Evolutionary conservation across 305 asterid genomes (phyloP), one percentile per base, ranked within the genome.

Genomic region (Fraxinus albicans): DNA sequence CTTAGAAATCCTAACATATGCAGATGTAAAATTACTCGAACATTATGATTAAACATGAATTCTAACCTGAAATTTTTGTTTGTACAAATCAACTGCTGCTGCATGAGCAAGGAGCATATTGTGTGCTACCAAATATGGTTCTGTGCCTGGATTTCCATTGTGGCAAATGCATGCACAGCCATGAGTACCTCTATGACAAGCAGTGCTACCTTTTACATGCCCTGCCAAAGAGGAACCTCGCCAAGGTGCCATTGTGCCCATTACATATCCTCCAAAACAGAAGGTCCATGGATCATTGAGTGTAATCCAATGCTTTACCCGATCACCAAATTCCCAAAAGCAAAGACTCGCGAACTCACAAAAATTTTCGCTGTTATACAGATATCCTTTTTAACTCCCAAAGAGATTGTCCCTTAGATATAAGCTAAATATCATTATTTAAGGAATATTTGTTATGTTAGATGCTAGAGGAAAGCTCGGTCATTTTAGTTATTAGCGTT

Each of bases 271-370:
- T 0, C 6, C 1, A 0, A 27, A 1, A 0, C 81, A 33, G 58
- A 77, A 90, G 0, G 75, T 58, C 80, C 73, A 85, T 1, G 92
- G 88, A 69, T 88, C 92, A 10, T 90, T 88, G 36, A 86, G 0
- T 0, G 91, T 90, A 1, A 36, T 73, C 91, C 92, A 90, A 6
- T 70, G 21, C 17, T 90, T 88, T 6, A 90, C 92, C 0, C 88
- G 77, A 25, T 90, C 89, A 0, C 91, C 92, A 8, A 88, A 90
- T 74, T 85, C 84, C 84, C 84, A 72, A 23, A 90, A 88, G 78
- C 92, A 90, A 0, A 90, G 19, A 10, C 81, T 85, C 0, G 83
- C 91, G 19, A 77, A 88, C 25, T 86, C 87, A 1, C 69, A 27
- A 15, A 77, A 88, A 58, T 89, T 88, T 2, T 81, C 76, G 63